phyloP scores from a whole-genome alignment of 176 grass and related monocot species.

The Eleusine coracana region DNA sequence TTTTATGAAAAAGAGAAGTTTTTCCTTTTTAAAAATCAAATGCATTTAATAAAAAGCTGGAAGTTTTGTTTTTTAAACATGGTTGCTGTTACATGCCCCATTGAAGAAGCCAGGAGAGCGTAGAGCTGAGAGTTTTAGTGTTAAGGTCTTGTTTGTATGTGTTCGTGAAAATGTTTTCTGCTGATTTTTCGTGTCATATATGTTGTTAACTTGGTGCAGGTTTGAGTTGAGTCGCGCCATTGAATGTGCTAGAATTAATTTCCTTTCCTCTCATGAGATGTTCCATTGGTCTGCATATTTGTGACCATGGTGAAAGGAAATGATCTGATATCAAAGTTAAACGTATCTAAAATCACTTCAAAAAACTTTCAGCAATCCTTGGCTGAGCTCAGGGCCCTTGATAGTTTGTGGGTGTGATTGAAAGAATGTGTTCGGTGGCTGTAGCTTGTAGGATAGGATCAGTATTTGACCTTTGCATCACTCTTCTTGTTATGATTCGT shows the following conservation, averaged over 20 bases:
- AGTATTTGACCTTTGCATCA: constrained; percentile 43
- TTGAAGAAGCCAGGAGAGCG: neutral
- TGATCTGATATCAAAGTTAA: constrained; percentile 31
- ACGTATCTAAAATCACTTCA: constrained; percentile 38
- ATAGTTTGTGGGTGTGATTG: constrained; percentile 23
- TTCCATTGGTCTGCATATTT: constrained; percentile 25
- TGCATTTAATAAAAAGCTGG: neutral
- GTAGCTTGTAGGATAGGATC: constrained; percentile 22
- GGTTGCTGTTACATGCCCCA: neutral
- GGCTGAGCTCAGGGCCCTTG: constrained; percentile 13
- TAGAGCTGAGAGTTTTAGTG: neutral
- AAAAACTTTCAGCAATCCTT: constrained; percentile 26
- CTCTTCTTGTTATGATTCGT: constrained; percentile 41
- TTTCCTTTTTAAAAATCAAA: too few species aligned
- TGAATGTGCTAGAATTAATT: constrained; percentile 13
- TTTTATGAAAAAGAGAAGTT: neutral
- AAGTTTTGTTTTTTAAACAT: neutral
- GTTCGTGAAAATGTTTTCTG: constrained; percentile 5
- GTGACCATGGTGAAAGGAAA: constrained; percentile 20
- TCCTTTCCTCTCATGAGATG: neutral
- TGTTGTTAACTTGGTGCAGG: neutral
- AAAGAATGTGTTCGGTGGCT: constrained; percentile 40
- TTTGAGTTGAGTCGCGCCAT: neutral
- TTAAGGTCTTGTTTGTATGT: neutral
- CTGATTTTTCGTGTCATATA: neutral